Evolutionary conservation across 164 flowering plant species (phyloP).

Genomic region (Vitis rotundifolia): DNA sequence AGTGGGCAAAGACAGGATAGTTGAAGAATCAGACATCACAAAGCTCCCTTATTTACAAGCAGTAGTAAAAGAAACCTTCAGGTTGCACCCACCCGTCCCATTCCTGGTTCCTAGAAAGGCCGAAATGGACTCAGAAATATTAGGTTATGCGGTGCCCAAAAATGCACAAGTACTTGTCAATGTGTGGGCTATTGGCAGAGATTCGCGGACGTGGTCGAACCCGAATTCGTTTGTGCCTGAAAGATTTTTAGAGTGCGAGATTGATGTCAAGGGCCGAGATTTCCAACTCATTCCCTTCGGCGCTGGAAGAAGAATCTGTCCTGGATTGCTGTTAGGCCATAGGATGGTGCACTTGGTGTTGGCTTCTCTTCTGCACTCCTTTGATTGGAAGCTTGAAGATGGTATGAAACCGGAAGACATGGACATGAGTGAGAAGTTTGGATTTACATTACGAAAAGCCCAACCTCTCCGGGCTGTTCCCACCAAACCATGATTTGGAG

Average conservation of each 20-base stretch:
- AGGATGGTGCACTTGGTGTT: too few species aligned
- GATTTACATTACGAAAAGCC: too few species aligned
- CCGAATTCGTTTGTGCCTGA: slow-evolving; percentile 29
- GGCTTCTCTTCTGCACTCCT: too few species aligned
- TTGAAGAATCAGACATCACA: slow-evolving; percentile 17
- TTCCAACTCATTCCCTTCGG: slow-evolving; percentile 33
- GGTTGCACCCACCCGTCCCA: slow-evolving; percentile 23
- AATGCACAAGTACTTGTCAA: slow-evolving; percentile 30
- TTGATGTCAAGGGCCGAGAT: slow-evolving; percentile 19
- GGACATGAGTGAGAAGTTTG: too few species aligned
- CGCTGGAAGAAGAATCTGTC: slow-evolving; percentile 30
- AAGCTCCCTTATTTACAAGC: slow-evolving; percentile 24
- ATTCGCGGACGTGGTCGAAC: slow-evolving; percentile 23
- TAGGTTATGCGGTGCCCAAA: slow-evolving; percentile 29
- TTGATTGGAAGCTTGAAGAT: too few species aligned
- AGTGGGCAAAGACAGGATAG: background rate
- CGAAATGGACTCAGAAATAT: slow-evolving; percentile 19
- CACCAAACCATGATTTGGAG: too few species aligned
- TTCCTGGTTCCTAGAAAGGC: slow-evolving; percentile 17
- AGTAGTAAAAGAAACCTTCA: slow-evolving; percentile 19
- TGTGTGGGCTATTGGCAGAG: slow-evolving; percentile 32
- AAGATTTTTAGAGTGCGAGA: slow-evolving; percentile 24
- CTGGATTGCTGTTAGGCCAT: slow-evolving; percentile 14
- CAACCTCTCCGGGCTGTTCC: too few species aligned
- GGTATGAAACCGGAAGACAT: too few species aligned